Percentiles rank a stretch among this genome's conserved stretches.
phyloP scores from a whole-genome alignment of 2,329 filamentous ascomycete species.

The Aspergillus sojae region DNA sequence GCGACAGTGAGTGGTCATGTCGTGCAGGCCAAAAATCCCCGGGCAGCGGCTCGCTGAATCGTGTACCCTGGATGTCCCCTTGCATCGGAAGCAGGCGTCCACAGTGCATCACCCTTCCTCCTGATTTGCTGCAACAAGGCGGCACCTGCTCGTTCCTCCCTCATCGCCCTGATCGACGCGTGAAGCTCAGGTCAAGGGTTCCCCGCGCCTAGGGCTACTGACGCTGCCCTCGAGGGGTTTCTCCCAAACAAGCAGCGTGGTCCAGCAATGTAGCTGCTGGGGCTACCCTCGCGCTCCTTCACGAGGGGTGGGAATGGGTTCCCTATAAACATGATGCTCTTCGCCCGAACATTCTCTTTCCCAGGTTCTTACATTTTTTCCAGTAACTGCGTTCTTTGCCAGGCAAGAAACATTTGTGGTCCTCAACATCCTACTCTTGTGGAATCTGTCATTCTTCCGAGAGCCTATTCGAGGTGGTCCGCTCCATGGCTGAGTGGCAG shows the following conservation, averaged over 20 bases:
- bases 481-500: slow-evolving; percentile 46
- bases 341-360: slow-evolving; percentile 49
- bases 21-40: slow-evolving; percentile 37
- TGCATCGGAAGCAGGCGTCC: slow-evolving; percentile 33
- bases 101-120: slow-evolving; percentile 36
- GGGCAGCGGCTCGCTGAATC: slow-evolving; percentile 39
- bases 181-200: slow-evolving; percentile 30
- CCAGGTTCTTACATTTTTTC: slow-evolving; percentile 47
- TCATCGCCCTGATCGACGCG: slow-evolving; percentile 36
- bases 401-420: slow-evolving; percentile 42
- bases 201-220: slow-evolving; percentile 34
- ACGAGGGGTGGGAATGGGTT: slow-evolving; percentile 32
- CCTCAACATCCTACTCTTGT: slow-evolving; percentile 33
- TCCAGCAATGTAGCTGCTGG: slow-evolving; percentile 39
- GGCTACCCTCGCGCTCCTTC: slow-evolving; percentile 32
- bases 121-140: slow-evolving; percentile 44
- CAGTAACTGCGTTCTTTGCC: slow-evolving; percentile 42
- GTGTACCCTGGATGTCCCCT: slow-evolving; percentile 37
- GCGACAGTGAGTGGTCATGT: slow-evolving; percentile 24
- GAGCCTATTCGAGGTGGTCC: slow-evolving; percentile 37
- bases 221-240: slow-evolving; percentile 42
- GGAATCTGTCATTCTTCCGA: slow-evolving; percentile 47
- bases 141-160: slow-evolving; percentile 29
- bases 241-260: slow-evolving; percentile 36
- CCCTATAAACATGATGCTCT: slow-evolving; percentile 46